Base-by-base conservation (phyloP, 2,329 filamentous ascomycete genomes). In the Phaeosphaeriaceae sp. region DNA sequence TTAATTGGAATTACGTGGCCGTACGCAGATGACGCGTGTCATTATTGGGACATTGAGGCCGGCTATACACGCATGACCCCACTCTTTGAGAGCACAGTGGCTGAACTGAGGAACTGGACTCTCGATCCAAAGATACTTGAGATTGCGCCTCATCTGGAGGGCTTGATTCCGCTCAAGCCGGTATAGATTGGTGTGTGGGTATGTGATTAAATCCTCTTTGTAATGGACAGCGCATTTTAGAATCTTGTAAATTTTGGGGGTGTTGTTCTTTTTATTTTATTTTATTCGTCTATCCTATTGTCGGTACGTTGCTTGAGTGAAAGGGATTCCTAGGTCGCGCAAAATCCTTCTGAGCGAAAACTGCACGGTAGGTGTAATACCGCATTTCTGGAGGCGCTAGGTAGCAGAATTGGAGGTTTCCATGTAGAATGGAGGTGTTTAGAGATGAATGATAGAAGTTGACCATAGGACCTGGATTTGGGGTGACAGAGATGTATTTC, bases 11-110 rank as follows among this genome's bases (percentile, higher is more conserved):
- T 71, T 23, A 61, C 52, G 26, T 72, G 69, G 69, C 67, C 66
- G 12, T 71, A 71, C 45, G 64, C 67, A 13, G 67, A 72, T 30
- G 67, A 71, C 34, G 62, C 66, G 16, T 71, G 69, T 54, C 67
- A 71, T 48, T 72, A 70, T 46, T 71, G 68, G 68, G 69, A 72
- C 36, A 67, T 70, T 13, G 67, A 71, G 38, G 54, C 64, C 18
- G 66, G 60, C n/a, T 67, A 63, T 41, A 68, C 66, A 5, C 63
- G 66, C 26, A 56, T 72, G 57, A 67, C 66, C 1, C 68, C 69
- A 1, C 55, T 71, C 1, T 72, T 71, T 33, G 66, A 71, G 40
- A 68, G 56, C 30, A 64, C 66, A 16, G 60, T 71, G 26, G 53
- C 56, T 21, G 66, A 72, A 17, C 42, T 72, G 20, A 64, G 63